Evolutionary conservation across 345 rosid genomes (phyloP).

Genomic region (Hirschfeldia incana): DNA sequence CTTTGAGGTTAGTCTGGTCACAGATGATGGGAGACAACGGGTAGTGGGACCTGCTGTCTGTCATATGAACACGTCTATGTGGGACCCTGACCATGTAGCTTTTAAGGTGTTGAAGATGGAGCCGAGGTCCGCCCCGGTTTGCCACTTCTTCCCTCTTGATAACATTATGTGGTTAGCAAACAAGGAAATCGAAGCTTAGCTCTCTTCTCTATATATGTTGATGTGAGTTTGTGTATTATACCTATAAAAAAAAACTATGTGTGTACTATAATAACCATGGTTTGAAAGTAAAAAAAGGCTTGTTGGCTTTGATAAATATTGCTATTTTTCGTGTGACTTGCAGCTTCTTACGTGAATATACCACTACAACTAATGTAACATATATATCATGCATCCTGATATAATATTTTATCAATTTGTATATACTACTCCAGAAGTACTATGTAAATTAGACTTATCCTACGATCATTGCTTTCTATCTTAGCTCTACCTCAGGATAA

Average conservation of each 20-base stretch:
- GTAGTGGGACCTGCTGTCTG: conserved; percentile 60
- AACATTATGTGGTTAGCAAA: conserved; percentile 60
- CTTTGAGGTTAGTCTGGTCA: conserved; percentile 45
- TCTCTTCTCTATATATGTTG: background rate
- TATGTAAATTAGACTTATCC: too few species aligned
- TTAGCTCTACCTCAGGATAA: too few species aligned
- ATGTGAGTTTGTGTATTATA: conserved; percentile 20
- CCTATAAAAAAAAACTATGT: background rate
- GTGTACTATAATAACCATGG: conserved; percentile 23
- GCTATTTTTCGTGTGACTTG: conserved; percentile 26
- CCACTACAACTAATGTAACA: conserved; percentile 4
- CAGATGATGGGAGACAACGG: conserved; percentile 50
- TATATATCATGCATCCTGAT: background rate
- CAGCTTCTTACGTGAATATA: conserved; percentile 1
- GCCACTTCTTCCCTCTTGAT: conserved; percentile 69
- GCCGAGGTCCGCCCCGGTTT: conserved; percentile 65
- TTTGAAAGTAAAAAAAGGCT: background rate
- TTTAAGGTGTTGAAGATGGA: conserved; percentile 55
- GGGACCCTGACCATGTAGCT: conserved; percentile 59
- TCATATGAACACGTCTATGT: conserved; percentile 78
- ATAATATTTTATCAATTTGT: background rate
- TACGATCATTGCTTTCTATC: too few species aligned
- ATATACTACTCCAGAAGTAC: too few species aligned
- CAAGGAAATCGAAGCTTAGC: conserved; percentile 1
- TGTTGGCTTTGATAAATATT: conserved; percentile 24